Percentiles rank a stretch among this genome's conserved stretches.
These are phyloP conservation scores for Aspergillus intermedius DNA, from an alignment of 2,329 filamentous ascomycete genomes.

Conservation along the genomic window DNA sequence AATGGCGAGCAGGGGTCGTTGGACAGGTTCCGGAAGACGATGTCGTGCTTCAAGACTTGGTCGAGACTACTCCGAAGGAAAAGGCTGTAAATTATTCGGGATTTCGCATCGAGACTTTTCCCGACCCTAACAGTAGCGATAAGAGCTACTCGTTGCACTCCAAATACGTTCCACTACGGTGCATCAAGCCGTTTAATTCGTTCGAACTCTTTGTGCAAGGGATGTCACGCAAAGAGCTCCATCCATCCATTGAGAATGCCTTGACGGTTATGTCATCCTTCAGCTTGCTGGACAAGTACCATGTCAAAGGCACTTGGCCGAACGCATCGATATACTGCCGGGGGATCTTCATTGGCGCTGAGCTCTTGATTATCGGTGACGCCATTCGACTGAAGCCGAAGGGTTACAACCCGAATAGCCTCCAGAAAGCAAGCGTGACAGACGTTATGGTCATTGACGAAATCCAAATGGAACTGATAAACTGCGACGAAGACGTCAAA, in stretches of 20 bases:
- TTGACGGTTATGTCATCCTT: conserved; percentile 48
- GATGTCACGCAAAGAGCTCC: conserved; percentile 37
- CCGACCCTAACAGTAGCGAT: conserved; percentile 44
- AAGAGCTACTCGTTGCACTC: conserved; percentile 50
- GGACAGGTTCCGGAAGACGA: conserved; percentile 45
- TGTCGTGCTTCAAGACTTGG: conserved; percentile 41
- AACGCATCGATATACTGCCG: conserved; percentile 47
- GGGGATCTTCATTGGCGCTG: conserved; percentile 52
- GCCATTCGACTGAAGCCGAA: conserved; percentile 45
- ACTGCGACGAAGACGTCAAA: conserved; percentile 44
- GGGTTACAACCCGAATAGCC: conserved; percentile 11
- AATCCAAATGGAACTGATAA: conserved; percentile 46
- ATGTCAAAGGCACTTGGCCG: conserved; percentile 51
- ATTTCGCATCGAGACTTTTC: conserved; percentile 52
- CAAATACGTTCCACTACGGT: conserved; percentile 49
- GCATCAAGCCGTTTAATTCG: conserved; percentile 50
- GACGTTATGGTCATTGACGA: conserved; percentile 51
- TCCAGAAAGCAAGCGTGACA: conserved; percentile 25
- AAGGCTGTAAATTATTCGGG: conserved; percentile 46
- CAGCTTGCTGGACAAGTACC: conserved; percentile 47
- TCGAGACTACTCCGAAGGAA: conserved; percentile 32
- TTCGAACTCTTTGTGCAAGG: conserved; percentile 47
- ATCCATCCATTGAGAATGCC: conserved; percentile 51
- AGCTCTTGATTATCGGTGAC: conserved; percentile 51
- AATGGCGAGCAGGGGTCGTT: conserved; percentile 54